phyloP scores from a whole-genome alignment of 345 rosid genomes.

The Brassica cretica region DNA sequence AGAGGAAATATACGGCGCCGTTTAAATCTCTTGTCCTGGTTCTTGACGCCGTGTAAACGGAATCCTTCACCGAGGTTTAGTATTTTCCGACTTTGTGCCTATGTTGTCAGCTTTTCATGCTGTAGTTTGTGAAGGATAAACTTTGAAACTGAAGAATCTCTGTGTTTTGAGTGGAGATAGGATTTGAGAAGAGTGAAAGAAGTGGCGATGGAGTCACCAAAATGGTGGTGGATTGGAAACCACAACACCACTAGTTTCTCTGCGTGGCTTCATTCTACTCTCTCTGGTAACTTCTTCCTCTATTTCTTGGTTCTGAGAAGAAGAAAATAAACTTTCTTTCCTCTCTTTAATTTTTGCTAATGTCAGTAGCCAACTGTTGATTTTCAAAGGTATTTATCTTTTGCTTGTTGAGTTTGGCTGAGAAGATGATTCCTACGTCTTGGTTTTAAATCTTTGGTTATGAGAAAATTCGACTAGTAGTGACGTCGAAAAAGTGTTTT shows the following conservation, averaged over 20 bases:
- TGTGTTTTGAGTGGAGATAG: not conserved
- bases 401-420: not conserved
- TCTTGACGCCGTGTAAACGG: not conserved
- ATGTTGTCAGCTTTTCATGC: not conserved
- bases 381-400: not conserved
- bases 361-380: not conserved
- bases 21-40: not conserved
- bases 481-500: not conserved
- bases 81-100: not conserved
- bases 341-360: not conserved
- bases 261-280: conserved; percentile 41
- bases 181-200: conserved; percentile 17
- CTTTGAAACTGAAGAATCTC: not conserved
- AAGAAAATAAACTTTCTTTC: not conserved
- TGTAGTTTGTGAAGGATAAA: not conserved
- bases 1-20: conserved; percentile 12
- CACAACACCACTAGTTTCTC: conserved; percentile 41
- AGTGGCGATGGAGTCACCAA: conserved; percentile 36
- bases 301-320: not conserved
- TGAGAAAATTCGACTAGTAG: not conserved
- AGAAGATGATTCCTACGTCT: not conserved
- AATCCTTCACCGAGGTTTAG: conserved; percentile 17
- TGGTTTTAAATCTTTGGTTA: not conserved
- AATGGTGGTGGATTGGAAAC: conserved; percentile 44
- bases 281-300: conserved; percentile 24